phyloP scores from a whole-genome alignment of 73 alveolate genomes.

The Paramecium primaurelia region DNA sequence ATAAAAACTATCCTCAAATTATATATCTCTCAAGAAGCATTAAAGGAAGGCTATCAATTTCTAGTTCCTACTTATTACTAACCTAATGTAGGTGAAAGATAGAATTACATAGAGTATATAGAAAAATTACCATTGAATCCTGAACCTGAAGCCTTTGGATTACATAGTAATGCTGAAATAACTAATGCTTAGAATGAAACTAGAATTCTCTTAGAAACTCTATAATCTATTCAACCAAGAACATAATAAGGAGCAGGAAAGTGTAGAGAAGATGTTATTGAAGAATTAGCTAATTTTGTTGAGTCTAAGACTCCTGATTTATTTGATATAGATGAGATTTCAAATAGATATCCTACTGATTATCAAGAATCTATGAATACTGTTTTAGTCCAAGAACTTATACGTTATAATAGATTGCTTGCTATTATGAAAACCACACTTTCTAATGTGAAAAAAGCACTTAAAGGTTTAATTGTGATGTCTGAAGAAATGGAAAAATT shows the following conservation, averaged over 20 bases:
- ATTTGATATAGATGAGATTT: constrained; percentile 94
- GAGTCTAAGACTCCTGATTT: constrained; percentile 91
- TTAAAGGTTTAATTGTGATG: constrained; percentile 96
- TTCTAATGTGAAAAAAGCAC: constrained; percentile 89
- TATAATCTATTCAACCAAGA: constrained; percentile 94
- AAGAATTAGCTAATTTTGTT: constrained; percentile 83
- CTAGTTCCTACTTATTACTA: constrained; percentile 75
- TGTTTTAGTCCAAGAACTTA: constrained; percentile 95
- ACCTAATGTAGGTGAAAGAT: constrained; percentile 96
- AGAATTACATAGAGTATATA: constrained; percentile 95
- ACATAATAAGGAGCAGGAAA: constrained; percentile 93
- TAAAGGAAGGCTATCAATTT: constrained; percentile 76
- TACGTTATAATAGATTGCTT: constrained; percentile 90
- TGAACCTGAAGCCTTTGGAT: constrained; percentile 99
- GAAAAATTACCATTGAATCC: constrained; percentile 95
- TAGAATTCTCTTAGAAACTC: constrained; percentile 87
- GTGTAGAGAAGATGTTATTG: constrained; percentile 91
- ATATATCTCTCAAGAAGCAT: constrained; percentile 88
- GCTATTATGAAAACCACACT: constrained; percentile 87
- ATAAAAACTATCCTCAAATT: constrained; percentile 93
- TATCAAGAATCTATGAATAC: constrained; percentile 99
- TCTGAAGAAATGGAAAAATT: constrained; percentile 98
- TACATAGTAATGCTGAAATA: constrained; percentile 99
- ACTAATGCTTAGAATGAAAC: constrained; percentile 97
- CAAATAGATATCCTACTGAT: constrained; percentile 93